Conservation (phyloP, 1,139 yeast genomes). For the Lodderomyces oxycetoniae region DNA sequence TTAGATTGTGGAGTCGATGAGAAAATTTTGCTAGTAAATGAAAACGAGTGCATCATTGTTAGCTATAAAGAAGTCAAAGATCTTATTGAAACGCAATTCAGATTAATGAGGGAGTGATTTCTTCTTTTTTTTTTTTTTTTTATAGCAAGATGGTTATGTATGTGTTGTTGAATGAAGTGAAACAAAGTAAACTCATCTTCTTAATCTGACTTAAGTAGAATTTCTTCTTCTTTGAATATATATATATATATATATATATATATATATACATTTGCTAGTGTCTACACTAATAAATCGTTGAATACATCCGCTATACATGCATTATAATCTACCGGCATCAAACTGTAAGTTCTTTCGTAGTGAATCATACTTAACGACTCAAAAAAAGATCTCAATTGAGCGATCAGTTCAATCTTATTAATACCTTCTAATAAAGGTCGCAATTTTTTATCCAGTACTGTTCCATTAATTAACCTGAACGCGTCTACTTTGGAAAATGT, state of each 20-base stretch:
- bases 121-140: neutral
- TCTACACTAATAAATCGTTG: conserved; percentile 33
- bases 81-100: conserved; percentile 66
- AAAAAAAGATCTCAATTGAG: conserved; percentile 61
- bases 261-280: neutral
- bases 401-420: conserved; percentile 38
- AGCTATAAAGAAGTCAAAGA: conserved; percentile 78
- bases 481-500: conserved; percentile 32
- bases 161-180: too few species aligned
- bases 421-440: conserved; percentile 49
- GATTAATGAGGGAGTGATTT: conserved; percentile 36
- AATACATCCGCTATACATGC: conserved; percentile 52
- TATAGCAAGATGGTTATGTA: conserved; percentile 2
- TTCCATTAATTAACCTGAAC: conserved; percentile 14
- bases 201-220: too few species aligned
- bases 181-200: too few species aligned
- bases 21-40: conserved; percentile 63
- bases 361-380: conserved; percentile 65
- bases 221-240: too few species aligned
- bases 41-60: conserved; percentile 72
- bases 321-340: conserved; percentile 44
- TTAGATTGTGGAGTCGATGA: conserved; percentile 92
- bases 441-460: conserved; percentile 15
- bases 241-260: neutral
- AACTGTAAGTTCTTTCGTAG: conserved; percentile 66